Evolutionary conservation across 2,329 filamentous ascomycete species (phyloP).

Genomic region (Monosporascus sp.): DNA sequence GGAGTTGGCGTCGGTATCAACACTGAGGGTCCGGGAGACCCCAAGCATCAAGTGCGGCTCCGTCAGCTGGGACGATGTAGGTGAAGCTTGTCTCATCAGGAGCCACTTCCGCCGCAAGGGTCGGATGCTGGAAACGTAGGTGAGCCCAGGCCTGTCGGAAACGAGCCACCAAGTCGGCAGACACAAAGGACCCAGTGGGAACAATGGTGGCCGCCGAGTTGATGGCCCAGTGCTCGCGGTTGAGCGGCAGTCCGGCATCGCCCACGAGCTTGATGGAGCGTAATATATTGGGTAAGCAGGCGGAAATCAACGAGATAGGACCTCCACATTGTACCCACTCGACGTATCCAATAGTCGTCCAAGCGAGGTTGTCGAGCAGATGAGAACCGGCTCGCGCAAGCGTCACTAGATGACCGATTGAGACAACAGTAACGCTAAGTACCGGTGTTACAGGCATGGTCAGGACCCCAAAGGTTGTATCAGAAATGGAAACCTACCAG

Average conservation of each 20-base stretch:
- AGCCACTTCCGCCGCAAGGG: slow-evolving; percentile 11
- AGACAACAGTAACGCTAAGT: no score
- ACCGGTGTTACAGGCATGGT: no score
- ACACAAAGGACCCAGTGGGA: slow-evolving; percentile 12
- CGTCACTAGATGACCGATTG: no score
- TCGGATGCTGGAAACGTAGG: slow-evolving; percentile 16
- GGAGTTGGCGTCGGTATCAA: slow-evolving; percentile 10
- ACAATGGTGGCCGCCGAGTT: slow-evolving; percentile 17
- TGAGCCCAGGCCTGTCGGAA: slow-evolving; percentile 13
- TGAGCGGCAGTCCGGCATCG: slow-evolving; percentile 18
- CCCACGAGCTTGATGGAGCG: slow-evolving; percentile 22
- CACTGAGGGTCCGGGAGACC: slow-evolving; percentile 14
- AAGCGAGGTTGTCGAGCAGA: slow-evolving; percentile 3
- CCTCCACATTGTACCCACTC: slow-evolving; percentile 4
- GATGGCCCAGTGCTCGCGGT: slow-evolving; percentile 29
- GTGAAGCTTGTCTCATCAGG: slow-evolving; percentile 8
- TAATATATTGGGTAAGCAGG: slow-evolving; percentile 2
- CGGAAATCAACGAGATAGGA: slow-evolving; percentile 2
- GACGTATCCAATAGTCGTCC: slow-evolving; percentile 3
- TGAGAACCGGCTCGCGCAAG: no score
- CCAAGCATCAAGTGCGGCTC: slow-evolving; percentile 12
- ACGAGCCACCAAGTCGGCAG: slow-evolving; percentile 12
- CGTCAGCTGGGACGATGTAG: slow-evolving; percentile 13
- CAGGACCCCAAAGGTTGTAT: no score
- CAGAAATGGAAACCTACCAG: no score